Conservation (phyloP, 345 rosid species). For the Rhizophora mangle region DNA sequence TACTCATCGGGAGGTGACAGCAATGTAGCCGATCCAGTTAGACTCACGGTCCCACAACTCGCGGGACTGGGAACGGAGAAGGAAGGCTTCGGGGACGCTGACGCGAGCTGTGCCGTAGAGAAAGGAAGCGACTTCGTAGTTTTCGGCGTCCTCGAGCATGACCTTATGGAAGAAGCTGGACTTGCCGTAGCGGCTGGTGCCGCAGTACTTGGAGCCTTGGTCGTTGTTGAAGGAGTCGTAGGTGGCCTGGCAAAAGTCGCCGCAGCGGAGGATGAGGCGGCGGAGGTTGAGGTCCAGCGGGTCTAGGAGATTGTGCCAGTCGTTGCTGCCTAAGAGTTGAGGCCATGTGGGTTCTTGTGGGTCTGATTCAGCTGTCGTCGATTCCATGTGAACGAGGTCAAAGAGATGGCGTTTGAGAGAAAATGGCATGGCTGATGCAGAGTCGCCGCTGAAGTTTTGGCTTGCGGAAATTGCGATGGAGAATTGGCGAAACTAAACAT, state of each 20-base stretch:
- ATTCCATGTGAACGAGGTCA: constrained; percentile 27
- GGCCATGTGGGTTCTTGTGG: constrained; percentile 46
- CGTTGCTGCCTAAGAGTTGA: constrained; percentile 54
- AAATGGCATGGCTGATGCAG: no score
- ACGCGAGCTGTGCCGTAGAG: constrained; percentile 82
- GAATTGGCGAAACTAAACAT: no score
- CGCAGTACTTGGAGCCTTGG: constrained; percentile 79
- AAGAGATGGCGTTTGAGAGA: no score
- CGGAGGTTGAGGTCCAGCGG: constrained; percentile 73
- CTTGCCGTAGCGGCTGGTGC: constrained; percentile 80
- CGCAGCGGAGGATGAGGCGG: constrained; percentile 70
- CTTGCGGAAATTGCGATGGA: no score
- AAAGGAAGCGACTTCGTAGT: constrained; percentile 47
- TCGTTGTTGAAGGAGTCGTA: constrained; percentile 89
- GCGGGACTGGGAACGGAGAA: constrained; percentile 62
- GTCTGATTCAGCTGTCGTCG: constrained; percentile 5
- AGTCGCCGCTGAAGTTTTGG: no score
- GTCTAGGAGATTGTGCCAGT: constrained; percentile 70
- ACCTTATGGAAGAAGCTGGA: constrained; percentile 55
- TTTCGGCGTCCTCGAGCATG: constrained; percentile 54
- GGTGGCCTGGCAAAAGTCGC: constrained; percentile 89
- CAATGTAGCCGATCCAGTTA: constrained; percentile 91
- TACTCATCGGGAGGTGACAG: constrained; percentile 59
- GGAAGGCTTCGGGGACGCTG: constrained; percentile 49
- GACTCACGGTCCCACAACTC: constrained; percentile 96